A percentile compares a stretch with the other conserved stretches of the same genome.
Conservation (phyloP, 192 early-diverging fungal species). For the Podila horticola region DNA sequence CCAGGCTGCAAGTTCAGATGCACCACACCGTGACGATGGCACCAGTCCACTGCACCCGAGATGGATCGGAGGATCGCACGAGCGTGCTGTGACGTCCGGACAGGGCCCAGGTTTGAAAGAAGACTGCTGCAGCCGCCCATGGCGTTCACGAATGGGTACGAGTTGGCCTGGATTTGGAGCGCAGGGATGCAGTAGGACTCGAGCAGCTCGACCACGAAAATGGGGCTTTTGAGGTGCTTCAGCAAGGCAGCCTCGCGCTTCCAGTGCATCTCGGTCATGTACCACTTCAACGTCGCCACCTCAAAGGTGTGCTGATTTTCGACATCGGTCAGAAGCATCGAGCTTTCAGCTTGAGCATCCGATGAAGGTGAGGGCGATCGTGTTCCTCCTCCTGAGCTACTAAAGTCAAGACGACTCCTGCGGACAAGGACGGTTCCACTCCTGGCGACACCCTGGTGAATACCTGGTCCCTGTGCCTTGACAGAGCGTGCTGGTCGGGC, state of each 20-base stretch:
- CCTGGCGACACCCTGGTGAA: slow-evolving; percentile 10
- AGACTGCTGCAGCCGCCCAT: slow-evolving; percentile 44
- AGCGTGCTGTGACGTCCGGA: slow-evolving; percentile 31
- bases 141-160: slow-evolving; percentile 48
- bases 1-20: slow-evolving; percentile 49
- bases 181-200: slow-evolving; percentile 47
- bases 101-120: slow-evolving; percentile 21
- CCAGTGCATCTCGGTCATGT: slow-evolving; percentile 50
- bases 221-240: slow-evolving; percentile 45
- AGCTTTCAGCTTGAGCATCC: slow-evolving; percentile 24
- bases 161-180: slow-evolving; percentile 28
- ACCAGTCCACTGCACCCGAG: slow-evolving; percentile 46
- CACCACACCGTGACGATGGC: slow-evolving; percentile 43
- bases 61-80: slow-evolving; percentile 35
- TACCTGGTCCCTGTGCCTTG: slow-evolving; percentile 16
- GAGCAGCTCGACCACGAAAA: slow-evolving; percentile 45
- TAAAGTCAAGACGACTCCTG: slow-evolving; percentile 18
- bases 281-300: slow-evolving; percentile 40
- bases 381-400: background rate
- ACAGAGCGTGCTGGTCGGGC: slow-evolving; percentile 35
- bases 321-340: slow-evolving; percentile 45
- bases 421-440: slow-evolving; percentile 41
- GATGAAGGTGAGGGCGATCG: background rate
- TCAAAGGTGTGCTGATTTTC: slow-evolving; percentile 51
- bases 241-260: slow-evolving; percentile 46